Conservation (phyloP, 352 stramenopile species). For the Phytophthora sp. region DNA sequence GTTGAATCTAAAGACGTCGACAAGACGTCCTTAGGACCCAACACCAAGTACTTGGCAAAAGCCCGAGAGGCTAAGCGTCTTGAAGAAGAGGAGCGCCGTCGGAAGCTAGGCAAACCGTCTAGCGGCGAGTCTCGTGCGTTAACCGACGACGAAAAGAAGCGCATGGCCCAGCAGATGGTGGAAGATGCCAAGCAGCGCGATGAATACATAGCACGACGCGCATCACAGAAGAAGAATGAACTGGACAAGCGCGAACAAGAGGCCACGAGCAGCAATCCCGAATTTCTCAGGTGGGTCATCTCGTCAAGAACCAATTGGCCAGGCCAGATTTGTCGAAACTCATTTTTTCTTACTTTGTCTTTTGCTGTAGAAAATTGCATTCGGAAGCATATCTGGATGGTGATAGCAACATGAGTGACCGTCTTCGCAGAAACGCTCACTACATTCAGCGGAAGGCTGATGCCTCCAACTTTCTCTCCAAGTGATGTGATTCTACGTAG, state of each 20-base stretch:
- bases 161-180: conserved; percentile 71
- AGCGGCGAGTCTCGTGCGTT: conserved; percentile 18
- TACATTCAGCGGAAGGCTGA: conserved; percentile 88
- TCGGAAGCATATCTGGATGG: conserved; percentile 71
- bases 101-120: conserved; percentile 61
- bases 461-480: conserved; percentile 80
- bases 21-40: conserved; percentile 77
- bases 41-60: conserved; percentile 75
- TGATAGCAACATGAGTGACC: conserved; percentile 74
- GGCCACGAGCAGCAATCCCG: conserved; percentile 53
- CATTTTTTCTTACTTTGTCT: too few species aligned
- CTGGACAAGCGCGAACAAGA: conserved; percentile 64
- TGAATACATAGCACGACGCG: conserved; percentile 58
- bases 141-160: conserved; percentile 69
- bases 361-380: conserved; percentile 72
- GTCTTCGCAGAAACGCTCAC: conserved; percentile 79
- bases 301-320: not conserved
- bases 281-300: conserved; percentile 73
- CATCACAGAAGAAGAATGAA: conserved; percentile 55
- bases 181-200: conserved; percentile 78
- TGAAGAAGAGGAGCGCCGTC: conserved; percentile 73
- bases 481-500: conserved; percentile 50
- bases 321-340: too few species aligned
- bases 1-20: conserved; percentile 79
- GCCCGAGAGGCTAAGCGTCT: conserved; percentile 69